Evolutionary conservation across 148 eudicot genomes (phyloP).

Genomic region (Arctostaphylos glauca): DNA sequence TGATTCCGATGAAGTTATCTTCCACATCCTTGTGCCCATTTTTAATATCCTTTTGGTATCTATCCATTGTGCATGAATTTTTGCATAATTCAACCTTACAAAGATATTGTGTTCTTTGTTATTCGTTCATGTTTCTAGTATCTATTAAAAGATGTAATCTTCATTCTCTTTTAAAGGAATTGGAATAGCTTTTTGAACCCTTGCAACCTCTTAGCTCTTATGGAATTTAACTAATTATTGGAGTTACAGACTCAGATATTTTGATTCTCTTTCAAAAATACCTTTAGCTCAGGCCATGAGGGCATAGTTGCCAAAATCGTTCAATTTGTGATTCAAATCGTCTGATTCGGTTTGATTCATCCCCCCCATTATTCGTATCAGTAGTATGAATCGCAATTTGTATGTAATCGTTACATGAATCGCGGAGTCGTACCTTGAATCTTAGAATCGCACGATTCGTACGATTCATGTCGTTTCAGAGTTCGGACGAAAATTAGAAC

Average conservation of each 20-base stretch:
- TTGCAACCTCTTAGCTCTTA: not conserved
- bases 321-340: no score
- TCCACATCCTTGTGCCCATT: not conserved
- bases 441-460: no score
- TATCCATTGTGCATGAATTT: not conserved
- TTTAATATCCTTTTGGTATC: not conserved
- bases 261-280: not conserved
- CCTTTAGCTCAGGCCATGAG: no score
- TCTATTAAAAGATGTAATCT: not conserved
- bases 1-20: not conserved
- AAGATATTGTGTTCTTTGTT: not conserved
- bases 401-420: no score
- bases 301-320: no score
- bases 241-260: not conserved
- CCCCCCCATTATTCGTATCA: no score
- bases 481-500: no score
- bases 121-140: not conserved
- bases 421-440: no score
- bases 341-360: no score
- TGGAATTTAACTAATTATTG: not conserved
- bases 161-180: not conserved
- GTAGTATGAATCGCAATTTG: no score
- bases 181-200: not conserved
- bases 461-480: no score
- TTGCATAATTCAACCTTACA: not conserved